Evolutionary conservation across 2,329 filamentous ascomycete genomes (phyloP), one percentile per base, ranked within the genome.

Genomic region (Cryphonectria nitschkei): DNA sequence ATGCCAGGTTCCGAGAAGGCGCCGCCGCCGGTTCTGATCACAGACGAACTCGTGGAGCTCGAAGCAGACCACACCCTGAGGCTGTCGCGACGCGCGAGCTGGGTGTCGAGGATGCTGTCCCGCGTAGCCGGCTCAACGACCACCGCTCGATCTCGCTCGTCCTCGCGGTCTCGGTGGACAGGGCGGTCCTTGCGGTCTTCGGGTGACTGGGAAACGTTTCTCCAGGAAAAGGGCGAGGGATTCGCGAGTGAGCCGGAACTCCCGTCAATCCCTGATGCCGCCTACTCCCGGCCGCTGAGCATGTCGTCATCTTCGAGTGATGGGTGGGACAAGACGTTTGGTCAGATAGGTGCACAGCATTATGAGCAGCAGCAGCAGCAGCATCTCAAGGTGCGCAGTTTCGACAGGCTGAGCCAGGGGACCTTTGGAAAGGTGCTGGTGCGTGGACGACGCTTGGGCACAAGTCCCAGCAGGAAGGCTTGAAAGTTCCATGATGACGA

Each of bases 381-480:
- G 43, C 56, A 56, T 22, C 63, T 64, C 32, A 67, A 70, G 56
- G 52, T 52, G 4, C 26, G 26, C n/a, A 70, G 56, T 19, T 70
- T 70, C 43, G 68, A 70, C 64, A 70, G 68, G 56, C 68, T 70
- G 13, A 70, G 68, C 56, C 41, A 70, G 6, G 68, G 68, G 46
- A 70, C 68, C 11, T 70, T 70, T 41, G 68, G 68, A 43, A 41
- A 39, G 61, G 61, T 63, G 61, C 8, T 43, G n/a, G 61, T 63
- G 16, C 34, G 32, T 39, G 58, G 32, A 39, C 58, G 58, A 34
- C 58, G 54, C 11, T 29, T 58, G 54, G 54, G 54, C 26, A 32
- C 26, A 19, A 58, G 54, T 8, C 54, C 54, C 54, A 58, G 54
- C 26, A 58, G 54, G 54, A 32, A 58, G n/a, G 26, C 26, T 19